phyloP scores from a whole-genome alignment of 163 green algal genomes.

The Coccomyxa subellipsoidea region DNA sequence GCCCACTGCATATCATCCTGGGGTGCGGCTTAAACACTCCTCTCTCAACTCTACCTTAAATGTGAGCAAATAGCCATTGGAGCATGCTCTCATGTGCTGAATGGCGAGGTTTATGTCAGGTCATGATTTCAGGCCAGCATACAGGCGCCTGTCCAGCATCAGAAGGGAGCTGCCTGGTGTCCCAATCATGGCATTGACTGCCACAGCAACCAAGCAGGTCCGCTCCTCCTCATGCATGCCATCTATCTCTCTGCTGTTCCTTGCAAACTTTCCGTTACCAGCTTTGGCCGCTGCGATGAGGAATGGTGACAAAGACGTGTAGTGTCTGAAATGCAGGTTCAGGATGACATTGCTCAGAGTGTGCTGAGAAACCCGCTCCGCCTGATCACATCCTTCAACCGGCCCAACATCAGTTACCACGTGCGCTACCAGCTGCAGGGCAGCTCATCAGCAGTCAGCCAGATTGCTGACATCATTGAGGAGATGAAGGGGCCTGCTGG shows the following conservation, averaged over 20 bases:
- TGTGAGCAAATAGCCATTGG: background rate
- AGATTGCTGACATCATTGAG: background rate
- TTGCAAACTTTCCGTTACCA: background rate
- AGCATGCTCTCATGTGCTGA: no score
- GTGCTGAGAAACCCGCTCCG: constrained; percentile 35
- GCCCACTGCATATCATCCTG: constrained; percentile 69
- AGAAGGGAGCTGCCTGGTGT: constrained; percentile 45
- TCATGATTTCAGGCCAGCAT: constrained; percentile 77
- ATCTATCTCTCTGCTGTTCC: background rate
- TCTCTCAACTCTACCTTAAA: background rate
- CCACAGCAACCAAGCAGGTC: constrained; percentile 51
- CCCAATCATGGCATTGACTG: constrained; percentile 77
- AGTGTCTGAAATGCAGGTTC: constrained; percentile 43
- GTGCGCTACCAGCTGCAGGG: constrained; percentile 17
- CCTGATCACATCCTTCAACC: constrained; percentile 76
- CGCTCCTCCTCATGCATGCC: constrained; percentile 4
- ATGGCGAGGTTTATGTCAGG: constrained; percentile 12
- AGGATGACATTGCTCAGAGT: constrained; percentile 67
- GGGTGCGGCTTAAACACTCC: background rate
- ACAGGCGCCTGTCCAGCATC: constrained; percentile 51
- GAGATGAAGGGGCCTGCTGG: background rate
- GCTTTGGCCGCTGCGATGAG: no score
- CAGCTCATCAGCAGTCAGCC: background rate
- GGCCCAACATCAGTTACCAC: constrained; percentile 77
- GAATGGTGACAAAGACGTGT: background rate